phyloP scores from a whole-genome alignment of 2,329 filamentous ascomycete genomes.

The Fusarium albosuccineum region DNA sequence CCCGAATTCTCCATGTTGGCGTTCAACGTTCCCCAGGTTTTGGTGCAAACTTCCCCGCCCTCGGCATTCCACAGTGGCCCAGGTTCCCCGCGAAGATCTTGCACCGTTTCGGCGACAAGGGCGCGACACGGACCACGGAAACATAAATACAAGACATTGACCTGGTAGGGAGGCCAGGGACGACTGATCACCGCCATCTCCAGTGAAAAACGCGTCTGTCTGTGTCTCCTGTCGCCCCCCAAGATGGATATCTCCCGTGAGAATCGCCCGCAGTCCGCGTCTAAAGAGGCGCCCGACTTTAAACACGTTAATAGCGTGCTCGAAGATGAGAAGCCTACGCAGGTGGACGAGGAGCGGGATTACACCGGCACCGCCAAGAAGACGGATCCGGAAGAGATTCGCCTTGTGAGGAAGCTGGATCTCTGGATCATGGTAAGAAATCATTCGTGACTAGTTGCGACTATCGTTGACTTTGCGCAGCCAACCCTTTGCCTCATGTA shows the following conservation, averaged over 20 bases:
- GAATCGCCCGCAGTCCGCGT: constrained; percentile 14
- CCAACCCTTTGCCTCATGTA: constrained; percentile 57
- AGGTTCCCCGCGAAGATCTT: constrained; percentile 29
- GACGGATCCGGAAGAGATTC: constrained; percentile 56
- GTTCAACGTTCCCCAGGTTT: constrained; percentile 28
- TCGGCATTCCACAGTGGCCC: constrained; percentile 16
- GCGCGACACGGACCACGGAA: neutral
- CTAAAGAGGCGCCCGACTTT: constrained; percentile 34
- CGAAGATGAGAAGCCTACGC: constrained; percentile 40
- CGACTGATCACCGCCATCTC: no score
- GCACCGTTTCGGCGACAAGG: neutral
- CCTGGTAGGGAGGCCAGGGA: neutral
- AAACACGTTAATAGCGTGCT: constrained; percentile 42
- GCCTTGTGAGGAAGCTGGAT: constrained; percentile 57
- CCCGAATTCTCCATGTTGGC: constrained; percentile 23
- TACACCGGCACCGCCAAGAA: constrained; percentile 55
- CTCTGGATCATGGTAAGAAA: constrained; percentile 55
- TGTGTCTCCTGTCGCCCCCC: neutral
- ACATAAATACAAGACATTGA: constrained; percentile 35
- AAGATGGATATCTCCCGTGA: constrained; percentile 20
- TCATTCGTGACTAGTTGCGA: neutral
- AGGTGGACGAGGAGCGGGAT: constrained; percentile 43
- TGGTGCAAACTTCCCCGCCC: constrained; percentile 27
- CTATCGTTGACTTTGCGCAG: constrained; percentile 24
- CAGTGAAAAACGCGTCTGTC: no score